A percentile compares a stretch with the other conserved stretches of the same genome.
Evolutionary conservation across 75 land plant species (phyloP).

Genomic region (Picea glauca): DNA sequence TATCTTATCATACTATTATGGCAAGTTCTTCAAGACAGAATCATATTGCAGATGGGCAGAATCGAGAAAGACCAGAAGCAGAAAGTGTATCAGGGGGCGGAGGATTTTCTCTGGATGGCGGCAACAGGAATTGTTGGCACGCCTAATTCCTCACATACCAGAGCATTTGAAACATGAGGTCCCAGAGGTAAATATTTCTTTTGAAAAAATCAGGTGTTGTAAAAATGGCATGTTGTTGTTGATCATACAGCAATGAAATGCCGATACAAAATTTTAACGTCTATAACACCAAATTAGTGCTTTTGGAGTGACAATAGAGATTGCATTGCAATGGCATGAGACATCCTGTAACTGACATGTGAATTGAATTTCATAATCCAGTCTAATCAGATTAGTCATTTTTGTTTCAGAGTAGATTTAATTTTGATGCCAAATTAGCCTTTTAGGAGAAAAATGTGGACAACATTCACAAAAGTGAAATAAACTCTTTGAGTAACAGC

Average conservation of each 20-base stretch:
- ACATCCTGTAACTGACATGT: background rate
- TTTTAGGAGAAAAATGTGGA: background rate
- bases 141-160: slow-evolving; percentile 30
- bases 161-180: slow-evolving; percentile 25
- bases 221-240: too few species aligned
- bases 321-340: background rate
- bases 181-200: slow-evolving; percentile 36
- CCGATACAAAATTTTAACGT: background rate
- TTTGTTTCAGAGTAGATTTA: background rate
- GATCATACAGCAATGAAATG: background rate
- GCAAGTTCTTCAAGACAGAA: slow-evolving; percentile 43
- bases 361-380: background rate
- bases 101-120: slow-evolving; percentile 58
- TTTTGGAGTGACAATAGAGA: background rate
- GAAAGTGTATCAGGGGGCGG: slow-evolving; percentile 33
- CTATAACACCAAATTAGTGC: slow-evolving; percentile 4
- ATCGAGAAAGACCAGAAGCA: slow-evolving; percentile 38
- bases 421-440: too few species aligned
- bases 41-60: slow-evolving; percentile 61
- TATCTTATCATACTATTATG: slow-evolving; percentile 56
- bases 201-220: background rate
- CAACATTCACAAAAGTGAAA: background rate
- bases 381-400: background rate
- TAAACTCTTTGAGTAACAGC: background rate
- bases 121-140: slow-evolving; percentile 57